Evolutionary conservation across 768 basidiomycete genomes (phyloP).

Genomic region (Leucocoprinus birnbaumii): DNA sequence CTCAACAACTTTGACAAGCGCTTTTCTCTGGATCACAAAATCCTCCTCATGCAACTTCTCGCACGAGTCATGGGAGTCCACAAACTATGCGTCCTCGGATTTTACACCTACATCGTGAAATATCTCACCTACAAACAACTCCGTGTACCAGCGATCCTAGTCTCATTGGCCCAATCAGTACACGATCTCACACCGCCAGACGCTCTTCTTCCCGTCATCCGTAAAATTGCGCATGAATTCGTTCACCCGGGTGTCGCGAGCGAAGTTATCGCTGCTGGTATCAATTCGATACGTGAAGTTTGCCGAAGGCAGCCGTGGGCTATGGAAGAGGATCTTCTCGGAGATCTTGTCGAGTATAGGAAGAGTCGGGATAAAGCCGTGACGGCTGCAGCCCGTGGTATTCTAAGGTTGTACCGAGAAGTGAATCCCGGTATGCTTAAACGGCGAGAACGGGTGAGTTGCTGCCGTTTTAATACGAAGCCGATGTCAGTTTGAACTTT

Average conservation of each 20-base stretch:
- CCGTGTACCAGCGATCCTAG: constrained; percentile 89
- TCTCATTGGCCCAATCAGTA: constrained; percentile 89
- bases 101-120: constrained; percentile 95
- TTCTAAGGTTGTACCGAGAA: constrained; percentile 91
- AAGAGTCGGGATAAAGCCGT: constrained; percentile 96
- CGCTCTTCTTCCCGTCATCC: constrained; percentile 81
- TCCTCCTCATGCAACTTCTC: constrained; percentile 94
- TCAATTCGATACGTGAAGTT: constrained; percentile 95
- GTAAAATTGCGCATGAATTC: constrained; percentile 93
- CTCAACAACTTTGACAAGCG: constrained; percentile 87
- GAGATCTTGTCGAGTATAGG: constrained; percentile 91
- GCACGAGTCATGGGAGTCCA: constrained; percentile 91
- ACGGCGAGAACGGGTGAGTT: constrained; percentile 73
- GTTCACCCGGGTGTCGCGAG: constrained; percentile 96
- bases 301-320: constrained; percentile 93
- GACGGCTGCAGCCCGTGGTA: constrained; percentile 80
- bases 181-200: constrained; percentile 97
- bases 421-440: constrained; percentile 94
- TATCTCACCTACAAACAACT: constrained; percentile 93
- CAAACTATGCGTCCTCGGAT: constrained; percentile 89
- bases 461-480: too few relatives aligned
- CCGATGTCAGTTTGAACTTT: not conserved
- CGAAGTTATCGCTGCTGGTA: constrained; percentile 94
- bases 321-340: constrained; percentile 92
- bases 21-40: constrained; percentile 96